These are phyloP conservation scores for Sinapis alba DNA, from an alignment of 441 rosid genomes.

Conservation along the genomic window DNA sequence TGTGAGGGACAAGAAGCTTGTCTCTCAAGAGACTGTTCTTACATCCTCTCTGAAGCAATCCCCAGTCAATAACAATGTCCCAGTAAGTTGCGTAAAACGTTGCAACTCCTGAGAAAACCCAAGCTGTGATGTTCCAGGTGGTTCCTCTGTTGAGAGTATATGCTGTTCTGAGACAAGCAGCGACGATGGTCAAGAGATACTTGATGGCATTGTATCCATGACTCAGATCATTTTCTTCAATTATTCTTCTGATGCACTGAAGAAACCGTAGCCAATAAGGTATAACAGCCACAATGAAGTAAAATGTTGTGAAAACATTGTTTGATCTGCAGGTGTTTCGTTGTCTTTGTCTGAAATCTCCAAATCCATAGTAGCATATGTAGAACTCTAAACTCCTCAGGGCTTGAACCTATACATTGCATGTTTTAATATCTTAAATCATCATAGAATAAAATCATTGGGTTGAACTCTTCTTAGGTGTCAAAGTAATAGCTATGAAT, in stretches of 20 bases:
- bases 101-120: conserved; percentile 54
- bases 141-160: conserved; percentile 42
- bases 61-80: conserved; percentile 82
- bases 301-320: conserved; percentile 43
- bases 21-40: conserved; percentile 76
- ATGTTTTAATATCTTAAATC: no score
- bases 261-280: conserved; percentile 65
- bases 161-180: conserved; percentile 63
- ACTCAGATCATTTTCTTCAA: conserved; percentile 59
- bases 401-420: no score
- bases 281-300: conserved; percentile 58
- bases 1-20: conserved; percentile 66
- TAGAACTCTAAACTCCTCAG: conserved; percentile 72
- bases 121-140: conserved; percentile 54
- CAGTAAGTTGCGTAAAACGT: conserved; percentile 59
- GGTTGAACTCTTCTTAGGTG: no score
- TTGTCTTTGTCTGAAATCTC: conserved; percentile 50
- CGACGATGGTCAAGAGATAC: conserved; percentile 64
- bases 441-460: no score
- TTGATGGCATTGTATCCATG: conserved; percentile 62
- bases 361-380: conserved; percentile 76
- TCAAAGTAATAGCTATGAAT: no score
- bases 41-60: conserved; percentile 58
- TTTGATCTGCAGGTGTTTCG: conserved; percentile 43
- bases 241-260: conserved; percentile 64